Base-by-base conservation (phyloP, 2,329 filamentous ascomycete genomes). In the Xylariomycetidae sp. region DNA sequence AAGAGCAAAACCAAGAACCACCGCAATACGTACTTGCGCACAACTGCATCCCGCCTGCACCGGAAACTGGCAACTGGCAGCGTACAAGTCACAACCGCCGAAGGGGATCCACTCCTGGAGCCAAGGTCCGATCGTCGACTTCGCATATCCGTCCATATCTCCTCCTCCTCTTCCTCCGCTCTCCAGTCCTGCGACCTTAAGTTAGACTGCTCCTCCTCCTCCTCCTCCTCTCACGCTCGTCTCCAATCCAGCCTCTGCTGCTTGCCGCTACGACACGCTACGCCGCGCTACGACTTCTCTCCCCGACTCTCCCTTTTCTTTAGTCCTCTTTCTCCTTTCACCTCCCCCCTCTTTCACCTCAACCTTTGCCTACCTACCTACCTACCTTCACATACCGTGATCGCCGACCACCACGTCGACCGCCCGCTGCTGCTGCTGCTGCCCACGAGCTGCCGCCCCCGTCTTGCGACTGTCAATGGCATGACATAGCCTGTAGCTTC, bases 401-500 rank as follows among this genome's bases (percentile, higher is more conserved):
- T 25, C 23, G 27, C n/a, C 27, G 24, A 32, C 33, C 27, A 32
- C 29, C 28, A 15, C 34, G 38, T 19, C 30, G n/a, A 25, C 35
- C 25, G 13, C 13, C 29, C 25, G 6, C 19, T 19, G 10, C 5
- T 25, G 24, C 34, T 35, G 25, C n/a, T n/a, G n/a, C n/a, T n/a
- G n/a, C n/a, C n/a, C n/a, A n/a, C n/a, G n/a, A n/a, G 24, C 27
- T 31, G 31, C 25, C 26, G n/a, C 19, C 28, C 19, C 25, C 31
- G 19, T 19, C 17, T 14, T 39, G 30, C 31, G 35, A 53, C 53
- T 48, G 69, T 65, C 68, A 71, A 77, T 77, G 74, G 67, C 66
- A 68, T 63, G 65, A 58, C 61, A 67, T 62, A 67, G 67, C 60
- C 64, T 67, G 57, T 76, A 75, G 65, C 47, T 57, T 48, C 49